phyloP scores from a whole-genome alignment of 129 eudicot genomes.

The Lonicera japonica region DNA sequence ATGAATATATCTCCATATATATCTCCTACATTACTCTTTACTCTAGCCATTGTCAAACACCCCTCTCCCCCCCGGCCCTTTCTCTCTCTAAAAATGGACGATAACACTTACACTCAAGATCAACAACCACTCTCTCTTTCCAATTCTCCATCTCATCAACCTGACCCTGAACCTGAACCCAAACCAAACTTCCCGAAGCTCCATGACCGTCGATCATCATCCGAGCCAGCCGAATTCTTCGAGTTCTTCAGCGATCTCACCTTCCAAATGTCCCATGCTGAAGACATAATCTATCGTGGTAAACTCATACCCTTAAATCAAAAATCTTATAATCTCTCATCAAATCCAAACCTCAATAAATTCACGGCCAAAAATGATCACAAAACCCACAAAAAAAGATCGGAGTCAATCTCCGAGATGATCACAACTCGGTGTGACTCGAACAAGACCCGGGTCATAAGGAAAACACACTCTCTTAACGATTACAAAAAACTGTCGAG shows the following conservation, averaged over 20 bases:
- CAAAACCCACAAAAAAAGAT: slow-evolving; percentile 11
- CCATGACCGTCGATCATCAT: slow-evolving; percentile 20
- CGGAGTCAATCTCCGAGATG: slow-evolving; percentile 37
- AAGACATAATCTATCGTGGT: slow-evolving; percentile 69
- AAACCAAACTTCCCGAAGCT: neutral
- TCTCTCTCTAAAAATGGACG: slow-evolving; percentile 20
- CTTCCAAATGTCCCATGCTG: slow-evolving; percentile 54
- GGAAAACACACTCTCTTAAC: slow-evolving; percentile 48
- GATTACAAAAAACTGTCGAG: slow-evolving; percentile 33
- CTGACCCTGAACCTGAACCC: too few relatives aligned
- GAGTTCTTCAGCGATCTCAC: slow-evolving; percentile 42
- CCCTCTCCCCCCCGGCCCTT: slow-evolving; percentile 6
- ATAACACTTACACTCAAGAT: slow-evolving; percentile 7
- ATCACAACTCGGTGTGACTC: slow-evolving; percentile 6
- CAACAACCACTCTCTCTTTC: slow-evolving; percentile 38
- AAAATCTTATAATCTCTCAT: neutral
- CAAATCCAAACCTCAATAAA: neutral
- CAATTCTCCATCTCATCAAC: slow-evolving; percentile 29
- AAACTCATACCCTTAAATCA: slow-evolving; percentile 51
- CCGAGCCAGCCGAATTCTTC: slow-evolving; percentile 34
- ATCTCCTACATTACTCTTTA: slow-evolving; percentile 15
- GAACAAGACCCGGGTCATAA: neutral
- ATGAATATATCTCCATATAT: slow-evolving; percentile 1
- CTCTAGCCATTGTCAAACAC: neutral
- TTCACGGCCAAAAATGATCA: neutral